A percentile compares a stretch with the other conserved stretches of the same genome.
phyloP scores from a whole-genome alignment of 129 eudicot species.

The Flaveria bidentis region DNA sequence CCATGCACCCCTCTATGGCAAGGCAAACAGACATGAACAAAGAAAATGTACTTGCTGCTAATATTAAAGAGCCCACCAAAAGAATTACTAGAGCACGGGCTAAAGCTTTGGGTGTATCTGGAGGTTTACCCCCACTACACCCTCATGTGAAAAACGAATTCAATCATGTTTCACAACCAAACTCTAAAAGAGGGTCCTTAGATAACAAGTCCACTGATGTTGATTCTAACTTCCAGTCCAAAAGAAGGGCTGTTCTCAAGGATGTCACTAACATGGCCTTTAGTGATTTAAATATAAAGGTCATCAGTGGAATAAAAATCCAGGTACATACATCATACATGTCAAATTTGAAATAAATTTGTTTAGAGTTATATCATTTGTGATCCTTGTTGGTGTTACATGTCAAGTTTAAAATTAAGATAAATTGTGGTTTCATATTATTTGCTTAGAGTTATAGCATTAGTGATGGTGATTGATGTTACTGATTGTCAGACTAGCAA shows the following conservation, averaged over 20 bases:
- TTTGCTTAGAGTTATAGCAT: slow-evolving; percentile 2
- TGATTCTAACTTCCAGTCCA: slow-evolving; percentile 45
- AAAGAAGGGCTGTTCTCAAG: slow-evolving; percentile 75
- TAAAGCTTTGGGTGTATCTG: slow-evolving; percentile 56
- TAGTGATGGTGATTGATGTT: slow-evolving; percentile 26
- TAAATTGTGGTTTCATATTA: neutral
- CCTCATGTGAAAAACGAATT: slow-evolving; percentile 40
- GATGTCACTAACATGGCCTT: slow-evolving; percentile 69
- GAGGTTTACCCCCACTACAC: slow-evolving; percentile 56
- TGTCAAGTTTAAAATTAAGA: neutral
- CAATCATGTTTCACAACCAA: slow-evolving; percentile 41
- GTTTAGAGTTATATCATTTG: neutral
- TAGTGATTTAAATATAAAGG: slow-evolving; percentile 36
- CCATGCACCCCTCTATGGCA: slow-evolving; percentile 31
- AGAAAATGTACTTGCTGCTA: slow-evolving; percentile 48
- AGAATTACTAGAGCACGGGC: slow-evolving; percentile 88
- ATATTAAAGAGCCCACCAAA: slow-evolving; percentile 44
- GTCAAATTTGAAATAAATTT: neutral
- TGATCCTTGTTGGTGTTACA: neutral
- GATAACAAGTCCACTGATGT: slow-evolving; percentile 46
- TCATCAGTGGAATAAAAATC: slow-evolving; percentile 36
- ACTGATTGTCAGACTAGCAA: slow-evolving; percentile 45
- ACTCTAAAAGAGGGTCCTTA: slow-evolving; percentile 57
- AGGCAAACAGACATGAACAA: slow-evolving; percentile 59
- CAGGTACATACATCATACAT: slow-evolving; percentile 45